Evolutionary conservation across 2,329 filamentous ascomycete species (phyloP).

Genomic region (Paecilomyces niveus): DNA sequence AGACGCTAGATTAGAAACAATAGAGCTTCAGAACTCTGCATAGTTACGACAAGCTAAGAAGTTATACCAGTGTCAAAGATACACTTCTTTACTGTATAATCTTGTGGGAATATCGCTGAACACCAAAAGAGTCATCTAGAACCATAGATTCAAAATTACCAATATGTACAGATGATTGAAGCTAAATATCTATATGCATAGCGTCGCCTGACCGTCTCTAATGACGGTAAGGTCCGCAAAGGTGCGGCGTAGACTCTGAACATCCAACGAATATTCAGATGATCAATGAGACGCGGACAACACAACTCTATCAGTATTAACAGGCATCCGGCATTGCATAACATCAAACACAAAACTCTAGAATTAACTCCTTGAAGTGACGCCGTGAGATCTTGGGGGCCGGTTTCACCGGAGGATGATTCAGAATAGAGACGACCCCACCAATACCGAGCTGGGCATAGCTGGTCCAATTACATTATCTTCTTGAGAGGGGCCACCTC

Average conservation of each 20-base stretch:
- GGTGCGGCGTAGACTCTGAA: neutral
- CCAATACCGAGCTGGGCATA: neutral
- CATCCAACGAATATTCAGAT: neutral
- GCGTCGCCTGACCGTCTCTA: neutral
- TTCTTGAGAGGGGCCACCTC: too few relatives aligned
- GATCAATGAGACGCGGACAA: neutral
- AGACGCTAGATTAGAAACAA: neutral
- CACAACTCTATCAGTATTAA: neutral
- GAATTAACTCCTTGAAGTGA: neutral
- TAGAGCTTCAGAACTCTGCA: neutral
- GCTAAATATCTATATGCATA: neutral
- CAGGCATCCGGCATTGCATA: neutral
- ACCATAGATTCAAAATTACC: neutral
- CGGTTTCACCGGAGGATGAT: neutral
- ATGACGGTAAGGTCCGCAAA: neutral
- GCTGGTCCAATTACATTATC: neutral
- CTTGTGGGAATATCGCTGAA: neutral
- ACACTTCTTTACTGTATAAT: neutral
- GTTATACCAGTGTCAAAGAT: neutral
- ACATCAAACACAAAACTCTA: neutral
- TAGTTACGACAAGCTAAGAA: neutral
- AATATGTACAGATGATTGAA: neutral
- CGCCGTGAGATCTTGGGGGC: neutral
- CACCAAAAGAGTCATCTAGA: neutral
- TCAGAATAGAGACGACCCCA: neutral